phyloP scores from a whole-genome alignment of 345 rosid species.

The Passiflora organensis region DNA sequence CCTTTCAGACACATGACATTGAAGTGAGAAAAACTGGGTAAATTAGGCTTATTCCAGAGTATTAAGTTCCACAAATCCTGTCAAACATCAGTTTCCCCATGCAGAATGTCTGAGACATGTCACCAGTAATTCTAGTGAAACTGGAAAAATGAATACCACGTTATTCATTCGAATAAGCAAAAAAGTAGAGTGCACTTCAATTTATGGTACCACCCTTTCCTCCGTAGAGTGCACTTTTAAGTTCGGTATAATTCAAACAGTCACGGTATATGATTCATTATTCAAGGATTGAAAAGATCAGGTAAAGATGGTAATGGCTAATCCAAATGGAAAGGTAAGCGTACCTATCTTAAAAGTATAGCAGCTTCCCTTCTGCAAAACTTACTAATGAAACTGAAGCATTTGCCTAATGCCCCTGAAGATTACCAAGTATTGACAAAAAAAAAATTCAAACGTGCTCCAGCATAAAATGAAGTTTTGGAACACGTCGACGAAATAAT shows the following conservation, averaged over 20 bases:
- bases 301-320: background rate
- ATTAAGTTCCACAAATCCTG: background rate
- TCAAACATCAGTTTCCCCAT: constrained; percentile 3
- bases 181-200: background rate
- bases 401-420: constrained; percentile 11
- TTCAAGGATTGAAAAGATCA: constrained; percentile 1
- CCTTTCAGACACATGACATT: no score
- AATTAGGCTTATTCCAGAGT: no score
- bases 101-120: background rate
- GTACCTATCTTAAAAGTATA: constrained; percentile 25
- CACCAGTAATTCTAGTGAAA: background rate
- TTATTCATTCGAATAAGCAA: background rate
- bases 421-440: constrained; percentile 10
- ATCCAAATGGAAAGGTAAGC: constrained; percentile 1
- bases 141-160: background rate
- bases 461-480: constrained; percentile 71
- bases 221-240: no score
- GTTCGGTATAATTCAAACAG: background rate
- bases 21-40: no score
- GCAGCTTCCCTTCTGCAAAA: constrained; percentile 4
- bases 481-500: constrained; percentile 72
- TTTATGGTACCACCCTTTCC: background rate
- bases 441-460: constrained; percentile 50
- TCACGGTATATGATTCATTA: background rate
- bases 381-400: constrained; percentile 14